Evolutionary conservation across 768 basidiomycete genomes (phyloP), one percentile per base, ranked within the genome.

Genomic region (Trametes gibbosa): DNA sequence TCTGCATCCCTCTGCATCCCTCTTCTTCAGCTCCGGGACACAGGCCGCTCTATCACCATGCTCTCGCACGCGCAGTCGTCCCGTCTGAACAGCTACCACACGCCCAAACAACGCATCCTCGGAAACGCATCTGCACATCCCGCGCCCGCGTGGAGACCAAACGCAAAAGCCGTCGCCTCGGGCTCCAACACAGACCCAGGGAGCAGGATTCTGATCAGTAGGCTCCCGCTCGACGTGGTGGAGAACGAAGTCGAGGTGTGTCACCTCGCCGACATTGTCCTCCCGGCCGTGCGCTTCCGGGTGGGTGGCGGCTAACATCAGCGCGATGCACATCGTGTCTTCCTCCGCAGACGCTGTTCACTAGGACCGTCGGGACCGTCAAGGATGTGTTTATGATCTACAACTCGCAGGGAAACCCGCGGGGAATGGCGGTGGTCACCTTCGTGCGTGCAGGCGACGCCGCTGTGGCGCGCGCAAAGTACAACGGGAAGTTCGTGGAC

Each of bases 401-500:
- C 75, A 92, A 91, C 70, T 84, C 82, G 2, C 84, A 89, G 65
- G 89, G 84, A 0, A 79, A 77, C 53, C 87, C 89, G 45, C 90
- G 89, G 66, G 90, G 90, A 19, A 90, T 91, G 89, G 89, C 90
- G 2, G 71, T 92, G 14, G 86, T 91, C 2, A 66, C 76, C 0
- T 92, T 92, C 66, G 79, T 84, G 64, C 80, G 85, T 32, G 61
- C 80, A 8, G 83, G 78, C 1, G 87, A 90, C 71, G 90, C 90
- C 8, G 73, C 69, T 1, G 62, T 82, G 40, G 90, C 90, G 9
- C 80, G 81, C 39, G 68, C 75, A 24, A 90, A 88, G 72, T 92
- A 89, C 65, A 77, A 91, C 63, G 87, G 87, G 45, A 89, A 89
- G 73, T 81, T 89, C 50, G 83, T 92, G 21, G 90, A 92, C 66